A percentile compares a stretch with the other conserved stretches of the same genome.
Evolutionary conservation across 2,329 filamentous ascomycete genomes (phyloP).

Genomic region (Penicillium crustosum): DNA sequence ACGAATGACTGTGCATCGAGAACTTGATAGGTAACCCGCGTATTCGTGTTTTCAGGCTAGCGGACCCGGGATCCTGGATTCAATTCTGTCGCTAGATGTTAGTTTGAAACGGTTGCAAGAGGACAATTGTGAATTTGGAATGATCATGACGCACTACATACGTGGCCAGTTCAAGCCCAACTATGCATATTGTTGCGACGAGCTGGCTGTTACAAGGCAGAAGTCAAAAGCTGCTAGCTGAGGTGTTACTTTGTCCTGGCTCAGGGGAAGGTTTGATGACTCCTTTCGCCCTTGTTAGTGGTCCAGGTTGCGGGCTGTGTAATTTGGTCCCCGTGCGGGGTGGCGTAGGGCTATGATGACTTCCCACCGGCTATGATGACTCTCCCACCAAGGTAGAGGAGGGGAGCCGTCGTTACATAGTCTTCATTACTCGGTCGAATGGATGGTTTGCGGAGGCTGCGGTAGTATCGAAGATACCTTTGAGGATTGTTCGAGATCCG

Average conservation of each 20-base stretch:
- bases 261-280: neutral
- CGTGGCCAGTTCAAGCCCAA: neutral
- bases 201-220: neutral
- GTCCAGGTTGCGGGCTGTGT: neutral
- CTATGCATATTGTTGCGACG: neutral
- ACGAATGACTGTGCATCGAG: neutral
- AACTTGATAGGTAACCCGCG: conserved; percentile 3
- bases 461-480: conserved; percentile 7
- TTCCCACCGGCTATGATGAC: neutral
- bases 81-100: neutral
- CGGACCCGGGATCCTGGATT: conserved; percentile 1
- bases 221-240: neutral
- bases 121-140: neutral
- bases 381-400: neutral
- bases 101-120: neutral
- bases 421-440: neutral
- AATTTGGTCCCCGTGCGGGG: neutral
- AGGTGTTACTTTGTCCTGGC: neutral
- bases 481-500: neutral
- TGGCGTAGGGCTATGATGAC: neutral
- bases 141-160: neutral
- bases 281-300: neutral
- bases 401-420: neutral
- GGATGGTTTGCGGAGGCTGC: neutral
- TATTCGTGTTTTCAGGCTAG: neutral